These are phyloP conservation scores for Tetrapisispora arboricola DNA, from an alignment of 805 yeast genomes.

Conservation along the genomic window DNA sequence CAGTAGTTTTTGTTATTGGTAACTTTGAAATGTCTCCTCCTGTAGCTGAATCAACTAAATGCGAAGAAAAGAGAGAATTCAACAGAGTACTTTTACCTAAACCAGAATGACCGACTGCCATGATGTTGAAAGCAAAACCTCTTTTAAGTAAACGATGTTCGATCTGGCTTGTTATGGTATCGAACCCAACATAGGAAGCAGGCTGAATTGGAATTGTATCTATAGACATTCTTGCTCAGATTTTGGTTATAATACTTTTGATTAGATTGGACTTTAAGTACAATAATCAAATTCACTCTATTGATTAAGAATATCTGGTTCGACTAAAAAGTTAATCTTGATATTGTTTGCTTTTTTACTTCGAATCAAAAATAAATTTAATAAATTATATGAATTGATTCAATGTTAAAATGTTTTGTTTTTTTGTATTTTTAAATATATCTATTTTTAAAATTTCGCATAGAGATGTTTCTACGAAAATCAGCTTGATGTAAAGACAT, in stretches of 20 bases:
- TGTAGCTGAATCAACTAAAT: conserved; percentile 50
- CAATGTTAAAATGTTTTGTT: no score
- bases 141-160: conserved; percentile 83
- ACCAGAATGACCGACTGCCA: conserved; percentile 92
- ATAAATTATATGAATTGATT: no score
- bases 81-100: conserved; percentile 88
- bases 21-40: conserved; percentile 62
- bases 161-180: conserved; percentile 90
- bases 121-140: conserved; percentile 88
- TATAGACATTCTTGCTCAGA: conserved; percentile 1
- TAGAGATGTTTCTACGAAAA: no score
- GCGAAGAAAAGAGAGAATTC: conserved; percentile 82
- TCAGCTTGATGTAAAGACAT: no score
- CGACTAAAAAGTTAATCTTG: no score
- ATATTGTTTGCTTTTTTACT: no score
- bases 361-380: no score
- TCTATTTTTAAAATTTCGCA: no score
- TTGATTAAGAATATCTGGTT: background rate
- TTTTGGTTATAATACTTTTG: background rate
- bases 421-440: no score
- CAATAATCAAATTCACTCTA: background rate
- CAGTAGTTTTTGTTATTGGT: conserved; percentile 79
- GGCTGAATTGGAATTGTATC: conserved; percentile 35
- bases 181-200: conserved; percentile 83
- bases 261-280: background rate